These are phyloP conservation scores for Cladosporium colombiae DNA, from an alignment of 2,329 filamentous ascomycete genomes.

Conservation along the genomic window DNA sequence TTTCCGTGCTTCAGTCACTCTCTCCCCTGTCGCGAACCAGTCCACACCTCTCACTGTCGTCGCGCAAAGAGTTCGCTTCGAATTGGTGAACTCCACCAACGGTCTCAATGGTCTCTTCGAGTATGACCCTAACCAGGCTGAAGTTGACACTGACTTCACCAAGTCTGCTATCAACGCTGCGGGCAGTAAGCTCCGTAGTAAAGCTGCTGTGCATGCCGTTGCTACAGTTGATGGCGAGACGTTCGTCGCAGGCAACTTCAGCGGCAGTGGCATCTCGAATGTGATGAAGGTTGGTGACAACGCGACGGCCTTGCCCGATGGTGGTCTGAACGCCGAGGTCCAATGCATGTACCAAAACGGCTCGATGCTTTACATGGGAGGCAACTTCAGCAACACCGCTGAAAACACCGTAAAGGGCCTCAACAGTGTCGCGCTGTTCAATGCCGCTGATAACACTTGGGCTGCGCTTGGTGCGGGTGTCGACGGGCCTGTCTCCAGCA, in stretches of 20 bases:
- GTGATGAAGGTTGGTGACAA: constrained; percentile 73
- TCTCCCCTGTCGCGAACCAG: constrained; percentile 69
- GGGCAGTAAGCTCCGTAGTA: constrained; percentile 66
- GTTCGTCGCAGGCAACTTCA: constrained; percentile 85
- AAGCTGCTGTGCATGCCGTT: constrained; percentile 72
- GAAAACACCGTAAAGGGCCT: constrained; percentile 64
- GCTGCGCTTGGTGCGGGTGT: constrained; percentile 79
- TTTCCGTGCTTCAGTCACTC: constrained; percentile 79
- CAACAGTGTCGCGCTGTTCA: constrained; percentile 75
- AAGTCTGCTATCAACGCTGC: constrained; percentile 75
- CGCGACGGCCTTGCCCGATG: constrained; percentile 62
- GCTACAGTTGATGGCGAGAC: constrained; percentile 63
- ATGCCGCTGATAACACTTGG: constrained; percentile 70
- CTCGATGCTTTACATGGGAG: constrained; percentile 74
- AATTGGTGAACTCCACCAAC: constrained; percentile 69
- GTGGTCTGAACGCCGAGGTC: constrained; percentile 81
- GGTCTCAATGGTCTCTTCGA: constrained; percentile 90
- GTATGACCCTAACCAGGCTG: constrained; percentile 68
- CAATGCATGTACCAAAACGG: constrained; percentile 67
- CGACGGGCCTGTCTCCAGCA: constrained; percentile 71
- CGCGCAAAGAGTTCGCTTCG: constrained; percentile 85
- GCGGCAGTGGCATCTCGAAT: constrained; percentile 66
- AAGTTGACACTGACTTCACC: constrained; percentile 64
- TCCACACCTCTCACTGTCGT: constrained; percentile 72
- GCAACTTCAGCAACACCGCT: constrained; percentile 76